Conservation (phyloP, 164 flowering plant species). For the Taxillus chinensis region DNA sequence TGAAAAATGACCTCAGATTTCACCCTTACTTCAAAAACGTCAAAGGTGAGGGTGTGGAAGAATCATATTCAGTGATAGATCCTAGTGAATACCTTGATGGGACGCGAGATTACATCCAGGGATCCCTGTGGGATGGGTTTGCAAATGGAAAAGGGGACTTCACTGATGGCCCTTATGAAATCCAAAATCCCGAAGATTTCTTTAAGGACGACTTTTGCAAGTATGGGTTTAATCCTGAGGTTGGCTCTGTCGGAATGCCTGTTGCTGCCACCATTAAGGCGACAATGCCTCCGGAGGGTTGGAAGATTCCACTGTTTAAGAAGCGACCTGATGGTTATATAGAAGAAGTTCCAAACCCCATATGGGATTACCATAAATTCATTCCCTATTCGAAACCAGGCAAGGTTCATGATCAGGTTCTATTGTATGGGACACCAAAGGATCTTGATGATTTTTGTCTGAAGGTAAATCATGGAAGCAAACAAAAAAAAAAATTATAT, state of each 20-base stretch:
- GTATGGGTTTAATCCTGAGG: constrained; percentile 97
- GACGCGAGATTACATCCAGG: constrained; percentile 76
- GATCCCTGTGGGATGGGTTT: constrained; percentile 99
- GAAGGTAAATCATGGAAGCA: constrained; percentile 40
- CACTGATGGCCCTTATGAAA: constrained; percentile 93
- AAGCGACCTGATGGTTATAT: constrained; percentile 47
- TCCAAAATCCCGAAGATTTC: constrained; percentile 88
- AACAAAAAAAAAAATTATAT: too few relatives aligned
- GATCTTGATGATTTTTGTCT: constrained; percentile 94
- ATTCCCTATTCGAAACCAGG: constrained; percentile 85
- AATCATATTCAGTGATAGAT: constrained; percentile 24
- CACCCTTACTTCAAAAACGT: constrained; percentile 52
- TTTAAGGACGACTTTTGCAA: constrained; percentile 64
- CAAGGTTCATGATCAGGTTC: constrained; percentile 70
- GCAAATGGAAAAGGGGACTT: constrained; percentile 82
- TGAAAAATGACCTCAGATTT: constrained; percentile 57
- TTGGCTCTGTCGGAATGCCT: constrained; percentile 94
- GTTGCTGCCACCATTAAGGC: constrained; percentile 94
- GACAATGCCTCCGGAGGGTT: constrained; percentile 91
- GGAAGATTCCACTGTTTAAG: constrained; percentile 78
- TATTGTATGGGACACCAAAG: constrained; percentile 58
- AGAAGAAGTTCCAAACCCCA: constrained; percentile 80
- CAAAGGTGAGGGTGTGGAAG: constrained; percentile 13
- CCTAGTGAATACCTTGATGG: constrained; percentile 96
- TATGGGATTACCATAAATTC: constrained; percentile 92